phyloP scores from a whole-genome alignment of 1,284 basidiomycete species.

The Sanghuangporus weigelae region DNA sequence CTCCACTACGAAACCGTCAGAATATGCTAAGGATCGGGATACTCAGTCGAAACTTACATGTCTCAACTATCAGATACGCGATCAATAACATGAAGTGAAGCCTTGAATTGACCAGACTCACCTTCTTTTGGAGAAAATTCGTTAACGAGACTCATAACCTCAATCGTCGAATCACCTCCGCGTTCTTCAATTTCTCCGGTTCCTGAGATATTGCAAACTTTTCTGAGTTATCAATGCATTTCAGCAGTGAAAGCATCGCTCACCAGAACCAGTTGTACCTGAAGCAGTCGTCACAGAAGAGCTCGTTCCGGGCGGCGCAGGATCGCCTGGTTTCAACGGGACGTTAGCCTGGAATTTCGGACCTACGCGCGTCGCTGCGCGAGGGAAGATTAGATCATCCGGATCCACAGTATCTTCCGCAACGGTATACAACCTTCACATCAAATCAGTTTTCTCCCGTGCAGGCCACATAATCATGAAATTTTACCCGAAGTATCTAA shows the following conservation, averaged over 20 bases:
- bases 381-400: slow-evolving; percentile 92
- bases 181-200: slow-evolving; percentile 43
- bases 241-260: neutral
- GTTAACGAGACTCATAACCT: slow-evolving; percentile 60
- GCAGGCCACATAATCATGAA: slow-evolving; percentile 4
- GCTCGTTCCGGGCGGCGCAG: neutral
- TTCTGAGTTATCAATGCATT: neutral
- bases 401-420: slow-evolving; percentile 92
- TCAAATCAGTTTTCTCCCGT: slow-evolving; percentile 8
- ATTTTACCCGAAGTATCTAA: slow-evolving; percentile 88
- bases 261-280: neutral
- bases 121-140: slow-evolving; percentile 61
- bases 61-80: slow-evolving; percentile 45
- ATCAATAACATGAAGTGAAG: slow-evolving; percentile 21
- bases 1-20: slow-evolving; percentile 17
- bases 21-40: neutral
- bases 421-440: slow-evolving; percentile 73
- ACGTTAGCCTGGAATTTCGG: slow-evolving; percentile 78
- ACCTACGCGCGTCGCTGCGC: slow-evolving; percentile 83
- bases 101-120: slow-evolving; percentile 28
- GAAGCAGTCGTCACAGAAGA: neutral
- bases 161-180: slow-evolving; percentile 70
- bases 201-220: neutral
- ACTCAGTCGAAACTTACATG: slow-evolving; percentile 28
- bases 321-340: slow-evolving; percentile 43